Conservation (phyloP, 495 filamentous ascomycete species). For the Tuber aestivum region DNA sequence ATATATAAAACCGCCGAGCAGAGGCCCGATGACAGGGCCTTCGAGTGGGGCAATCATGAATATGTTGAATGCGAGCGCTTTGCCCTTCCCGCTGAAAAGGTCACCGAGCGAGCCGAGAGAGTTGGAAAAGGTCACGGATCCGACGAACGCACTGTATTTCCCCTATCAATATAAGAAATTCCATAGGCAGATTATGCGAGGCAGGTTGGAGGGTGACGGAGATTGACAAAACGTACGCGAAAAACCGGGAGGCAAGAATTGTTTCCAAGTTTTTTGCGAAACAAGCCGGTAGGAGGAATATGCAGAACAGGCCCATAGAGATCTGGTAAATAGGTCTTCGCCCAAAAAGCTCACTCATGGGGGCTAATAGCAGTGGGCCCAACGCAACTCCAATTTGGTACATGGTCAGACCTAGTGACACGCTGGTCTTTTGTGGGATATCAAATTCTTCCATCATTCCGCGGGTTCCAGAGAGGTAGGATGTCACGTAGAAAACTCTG, state of each 20-base stretch:
- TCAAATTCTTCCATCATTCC: slow-evolving; percentile 64
- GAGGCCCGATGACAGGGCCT: slow-evolving; percentile 55
- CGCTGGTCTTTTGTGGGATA: slow-evolving; percentile 51
- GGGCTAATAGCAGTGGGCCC: slow-evolving; percentile 68
- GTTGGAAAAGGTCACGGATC: slow-evolving; percentile 72
- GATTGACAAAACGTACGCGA: slow-evolving; percentile 50
- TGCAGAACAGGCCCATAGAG: slow-evolving; percentile 56
- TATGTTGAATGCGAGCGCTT: slow-evolving; percentile 65
- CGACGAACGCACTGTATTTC: slow-evolving; percentile 59
- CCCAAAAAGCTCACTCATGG: slow-evolving; percentile 72
- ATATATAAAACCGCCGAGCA: slow-evolving; percentile 68
- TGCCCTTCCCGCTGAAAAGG: slow-evolving; percentile 62
- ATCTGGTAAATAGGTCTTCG: slow-evolving; percentile 65
- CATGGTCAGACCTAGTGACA: slow-evolving; percentile 71
- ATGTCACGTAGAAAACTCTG: slow-evolving; percentile 76
- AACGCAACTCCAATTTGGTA: slow-evolving; percentile 69
- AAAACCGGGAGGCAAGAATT: slow-evolving; percentile 65
- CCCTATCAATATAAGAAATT: neutral
- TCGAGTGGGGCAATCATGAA: slow-evolving; percentile 77
- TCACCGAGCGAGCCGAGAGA: slow-evolving; percentile 78
- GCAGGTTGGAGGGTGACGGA: neutral
- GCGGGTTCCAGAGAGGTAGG: slow-evolving; percentile 64
- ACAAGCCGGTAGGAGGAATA: slow-evolving; percentile 67
- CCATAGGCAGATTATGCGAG: neutral
- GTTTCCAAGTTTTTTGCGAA: slow-evolving; percentile 58